Evolutionary conservation across 345 rosid genomes (phyloP), one percentile per base, ranked within the genome.

Genomic region (Orychophragmus violaceus): DNA sequence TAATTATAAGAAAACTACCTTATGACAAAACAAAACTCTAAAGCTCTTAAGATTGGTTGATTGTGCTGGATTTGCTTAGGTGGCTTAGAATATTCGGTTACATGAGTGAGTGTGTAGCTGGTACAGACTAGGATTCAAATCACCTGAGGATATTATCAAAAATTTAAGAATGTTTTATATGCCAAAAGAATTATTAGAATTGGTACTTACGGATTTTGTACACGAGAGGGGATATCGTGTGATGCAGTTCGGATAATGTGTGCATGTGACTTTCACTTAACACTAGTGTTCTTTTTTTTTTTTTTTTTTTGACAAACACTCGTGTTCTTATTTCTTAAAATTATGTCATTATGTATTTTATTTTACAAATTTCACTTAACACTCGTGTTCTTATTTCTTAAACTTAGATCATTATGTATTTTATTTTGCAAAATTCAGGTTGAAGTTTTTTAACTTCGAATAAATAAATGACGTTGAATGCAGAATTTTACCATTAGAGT

Each of bases 51-150:
- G 5, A 49, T 23, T 58, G 44, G 33, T 70, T 44, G 69, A 57
- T 56, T 30, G 36, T 63, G 50, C 62, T 64, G 17, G 65, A 36
- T 59, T 3, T 45, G 70, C 59, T 49, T 54, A 35, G 75, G 55
- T 71, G 75, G 75, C 75, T 72, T 48, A 58, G 76, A 72, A 72
- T 72, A 72, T 57, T 72, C 24, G 66, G 23, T 72, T 48, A 58
- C 46, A 72, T 65, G 59, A 64, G 66, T 49, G 71, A 57, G 60
- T 57, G 46, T 64, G 64, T 65, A 72, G 71, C 66, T 72, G 70
- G 66, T 58, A 72, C 54, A 50, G 71, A 65, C 71, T 65, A 39
- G 59, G 66, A 64, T 65, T 64, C 55, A 58, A 64, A 65, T 72
- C 76, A 72, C 76, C 71, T 72, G 76, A 72, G 33, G 54, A 49